Base-by-base conservation (phyloP, 176 grass and related monocot genomes). In the Luzula sylvatica region DNA sequence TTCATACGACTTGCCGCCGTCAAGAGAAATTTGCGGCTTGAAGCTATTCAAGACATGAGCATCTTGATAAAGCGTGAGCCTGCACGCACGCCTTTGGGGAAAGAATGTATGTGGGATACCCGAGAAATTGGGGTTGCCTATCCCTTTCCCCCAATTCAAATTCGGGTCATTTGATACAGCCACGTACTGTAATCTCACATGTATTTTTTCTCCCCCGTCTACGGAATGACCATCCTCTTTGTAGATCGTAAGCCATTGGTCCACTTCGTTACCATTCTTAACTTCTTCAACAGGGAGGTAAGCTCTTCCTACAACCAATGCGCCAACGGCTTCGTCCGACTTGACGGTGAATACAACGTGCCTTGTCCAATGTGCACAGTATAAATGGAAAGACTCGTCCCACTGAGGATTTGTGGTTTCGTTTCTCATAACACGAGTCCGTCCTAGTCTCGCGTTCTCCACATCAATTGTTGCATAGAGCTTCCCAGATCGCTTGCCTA, bases 381-480 rank as follows among this genome's bases (percentile, higher is more conserved):
- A 88, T 58, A 95, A 52, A 48, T 67, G 66, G 63, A 95, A 95
- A 2, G 77, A 73, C 58, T 95, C 90, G 12, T 82, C 1, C 90
- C 90, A 95, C 1, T 0, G 16, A 11, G 80, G 77, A 11, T 52
- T 38, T 20, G 14, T 38, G 2, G 2, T 15, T 12, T 76, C 66
- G 2, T 53, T 21, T 15, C 32, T 24, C 0, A 73, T 0, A 50
- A 76, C 18, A 11, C 80, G 61, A 8, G 90, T 95, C 26, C 83
- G 80, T 0, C 56, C 83, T 1, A 88, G 66, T 5, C 83, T 76
- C 1, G 90, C 84, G 73, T 86, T 95, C 72, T 95, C 80, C 66
- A 95, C 72, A 72, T 88, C 90, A 28, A 95, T 45, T 60, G 90
- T 95, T 65, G 83, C 90, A 29, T 85, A 88, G 11, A 95, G 67